These are phyloP conservation scores for Aspergillus aculeatus DNA, from an alignment of 2,329 filamentous ascomycete species.

Conservation along the genomic window DNA sequence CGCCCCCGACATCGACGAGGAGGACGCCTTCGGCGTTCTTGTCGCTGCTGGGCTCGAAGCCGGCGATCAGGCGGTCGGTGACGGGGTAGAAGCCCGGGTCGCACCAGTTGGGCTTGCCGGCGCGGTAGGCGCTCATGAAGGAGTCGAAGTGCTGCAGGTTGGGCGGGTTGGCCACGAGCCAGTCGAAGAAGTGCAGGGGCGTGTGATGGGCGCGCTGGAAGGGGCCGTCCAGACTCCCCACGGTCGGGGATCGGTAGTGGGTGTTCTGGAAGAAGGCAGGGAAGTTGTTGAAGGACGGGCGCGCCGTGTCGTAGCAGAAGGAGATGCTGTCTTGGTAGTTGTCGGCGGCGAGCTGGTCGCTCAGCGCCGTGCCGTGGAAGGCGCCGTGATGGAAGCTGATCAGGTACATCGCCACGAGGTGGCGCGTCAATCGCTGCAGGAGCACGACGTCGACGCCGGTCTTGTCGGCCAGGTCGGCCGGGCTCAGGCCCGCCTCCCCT, in stretches of 20 bases:
- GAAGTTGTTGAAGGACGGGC: slow-evolving; percentile 35
- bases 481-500: slow-evolving; percentile 24
- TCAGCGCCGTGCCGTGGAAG: slow-evolving; percentile 32
- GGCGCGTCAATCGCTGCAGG: slow-evolving; percentile 35
- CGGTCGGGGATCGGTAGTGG: slow-evolving; percentile 28
- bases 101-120: slow-evolving; percentile 40
- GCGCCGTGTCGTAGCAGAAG: slow-evolving; percentile 39
- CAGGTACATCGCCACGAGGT: slow-evolving; percentile 42
- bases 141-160: slow-evolving; percentile 35
- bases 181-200: slow-evolving; percentile 37
- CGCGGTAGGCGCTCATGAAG: slow-evolving; percentile 42
- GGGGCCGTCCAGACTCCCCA: slow-evolving; percentile 30
- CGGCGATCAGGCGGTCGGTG: slow-evolving; percentile 19
- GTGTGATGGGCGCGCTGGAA: slow-evolving; percentile 41
- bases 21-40: slow-evolving; percentile 17
- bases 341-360: slow-evolving; percentile 35
- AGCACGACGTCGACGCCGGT: slow-evolving; percentile 29
- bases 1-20: slow-evolving; percentile 46
- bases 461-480: slow-evolving; percentile 29
- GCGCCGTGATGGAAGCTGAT: slow-evolving; percentile 24
- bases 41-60: not conserved
- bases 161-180: slow-evolving; percentile 37
- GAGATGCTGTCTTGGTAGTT: slow-evolving; percentile 39
- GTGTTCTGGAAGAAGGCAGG: slow-evolving; percentile 34
- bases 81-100: slow-evolving; percentile 33